Evolutionary conservation across 768 basidiomycete genomes (phyloP).

Genomic region (Pluteus cervinus): DNA sequence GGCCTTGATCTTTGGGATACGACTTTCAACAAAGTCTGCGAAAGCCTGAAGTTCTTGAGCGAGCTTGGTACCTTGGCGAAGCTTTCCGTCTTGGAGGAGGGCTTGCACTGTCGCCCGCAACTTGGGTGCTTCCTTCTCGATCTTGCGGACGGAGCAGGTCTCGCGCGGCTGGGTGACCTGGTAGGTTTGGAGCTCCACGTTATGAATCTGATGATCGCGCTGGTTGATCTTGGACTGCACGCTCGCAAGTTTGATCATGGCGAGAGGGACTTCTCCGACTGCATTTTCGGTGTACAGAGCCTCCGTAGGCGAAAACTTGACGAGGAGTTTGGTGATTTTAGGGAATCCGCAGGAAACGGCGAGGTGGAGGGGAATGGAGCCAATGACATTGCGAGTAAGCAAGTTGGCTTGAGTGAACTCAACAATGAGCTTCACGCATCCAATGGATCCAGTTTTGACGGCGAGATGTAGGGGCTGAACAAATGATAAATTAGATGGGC

Average conservation of each 20-base stretch:
- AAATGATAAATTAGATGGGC: slow-evolving; percentile 1
- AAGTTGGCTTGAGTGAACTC: slow-evolving; percentile 29
- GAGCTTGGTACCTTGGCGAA: slow-evolving; percentile 15
- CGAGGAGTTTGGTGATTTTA: slow-evolving; percentile 31
- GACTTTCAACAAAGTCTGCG: slow-evolving; percentile 19
- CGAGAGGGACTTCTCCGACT: slow-evolving; percentile 37
- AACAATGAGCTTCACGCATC: slow-evolving; percentile 29
- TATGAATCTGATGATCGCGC: slow-evolving; percentile 6
- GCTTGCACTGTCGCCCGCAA: slow-evolving; percentile 18
- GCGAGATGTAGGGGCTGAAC: slow-evolving; percentile 51
- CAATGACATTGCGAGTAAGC: slow-evolving; percentile 37
- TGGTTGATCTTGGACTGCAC: slow-evolving; percentile 24
- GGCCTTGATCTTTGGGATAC: slow-evolving; percentile 11
- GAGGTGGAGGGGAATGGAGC: slow-evolving; percentile 46
- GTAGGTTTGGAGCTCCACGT: slow-evolving; percentile 9
- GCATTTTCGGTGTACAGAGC: slow-evolving; percentile 43
- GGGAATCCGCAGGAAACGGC: slow-evolving; percentile 30
- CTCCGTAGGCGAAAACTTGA: slow-evolving; percentile 30
- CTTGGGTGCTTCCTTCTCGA: slow-evolving; percentile 17
- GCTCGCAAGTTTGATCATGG: too few relatives aligned
- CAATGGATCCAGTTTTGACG: slow-evolving; percentile 27
- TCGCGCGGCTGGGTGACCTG: slow-evolving; percentile 2
- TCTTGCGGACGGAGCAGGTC: slow-evolving; percentile 2
- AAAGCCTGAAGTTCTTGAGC: slow-evolving; percentile 17
- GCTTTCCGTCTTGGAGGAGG: slow-evolving; percentile 16